Evolutionary conservation across 1,284 basidiomycete species (phyloP), one percentile per base, ranked within the genome.

Genomic region (Apiotrichum porosum): DNA sequence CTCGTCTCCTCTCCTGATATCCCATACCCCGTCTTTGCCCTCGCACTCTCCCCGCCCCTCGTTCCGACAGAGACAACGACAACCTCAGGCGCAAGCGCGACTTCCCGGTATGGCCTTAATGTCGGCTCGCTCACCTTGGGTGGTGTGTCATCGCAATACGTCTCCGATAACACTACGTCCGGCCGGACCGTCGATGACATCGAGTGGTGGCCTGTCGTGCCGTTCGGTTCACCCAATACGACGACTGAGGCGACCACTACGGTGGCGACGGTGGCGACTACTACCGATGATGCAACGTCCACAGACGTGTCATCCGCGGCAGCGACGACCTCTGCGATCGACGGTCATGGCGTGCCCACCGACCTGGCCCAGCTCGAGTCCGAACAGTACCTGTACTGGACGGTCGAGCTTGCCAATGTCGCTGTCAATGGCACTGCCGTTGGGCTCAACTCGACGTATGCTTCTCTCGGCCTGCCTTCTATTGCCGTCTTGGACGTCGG

Each of bases 401-500:
- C 82, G 0, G 79, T 90, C 42, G 80, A 80, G 6, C 69, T 93
- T 33, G 68, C 77, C 1, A 72, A 74, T 22, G 76, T 90, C 41
- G 76, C 79, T 28, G 83, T 89, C 57, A 86, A 85, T 57, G 79
- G 78, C 5, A 81, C 77, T 3, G 62, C 63, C 6, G 57, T 88
- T 6, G 71, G 72, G 0, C 79, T 85, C 6, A 72, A 78, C 33
- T 83, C 88, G 12, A 84, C 85, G 0, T 89, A 88, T 67, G 76
- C 83, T 14, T 75, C 76, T 28, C 68, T 79, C 3, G 76, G 75
- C 13, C 79, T 82, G 51, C 68, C 66, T 0, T 83, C 88, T 0
- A 65, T 90, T 17, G 87, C 87, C 0, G 71, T 91, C 39, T 75
- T 93, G 47, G 88, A 93, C 65, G 76, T 84, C 79, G 89, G 89